Evolutionary conservation across 2,329 filamentous ascomycete species (phyloP).

Genomic region (Sclerotinia glacialis): DNA sequence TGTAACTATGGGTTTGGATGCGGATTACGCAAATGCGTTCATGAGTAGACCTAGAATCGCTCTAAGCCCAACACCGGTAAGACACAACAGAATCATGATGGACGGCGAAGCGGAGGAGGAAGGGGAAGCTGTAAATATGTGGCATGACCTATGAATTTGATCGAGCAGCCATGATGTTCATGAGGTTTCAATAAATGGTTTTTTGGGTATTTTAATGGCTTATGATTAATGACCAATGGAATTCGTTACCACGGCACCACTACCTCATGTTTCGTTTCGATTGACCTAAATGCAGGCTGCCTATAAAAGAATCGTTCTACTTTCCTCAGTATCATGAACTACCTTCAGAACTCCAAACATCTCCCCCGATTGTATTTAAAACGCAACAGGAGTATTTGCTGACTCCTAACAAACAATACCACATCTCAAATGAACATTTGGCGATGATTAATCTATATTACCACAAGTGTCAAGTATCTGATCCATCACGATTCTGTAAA

Average conservation of each 20-base stretch:
- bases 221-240: conserved; percentile 6
- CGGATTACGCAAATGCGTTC: conserved; percentile 80
- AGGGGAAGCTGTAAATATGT: conserved; percentile 3
- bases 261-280: neutral
- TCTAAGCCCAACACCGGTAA: conserved; percentile 57
- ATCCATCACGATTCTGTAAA: too few relatives aligned
- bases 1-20: conserved; percentile 54
- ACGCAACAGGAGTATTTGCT: too few relatives aligned
- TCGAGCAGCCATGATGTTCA: neutral
- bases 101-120: neutral
- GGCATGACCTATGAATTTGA: conserved; percentile 6
- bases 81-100: neutral
- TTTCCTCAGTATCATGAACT: too few relatives aligned
- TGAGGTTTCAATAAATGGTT: neutral
- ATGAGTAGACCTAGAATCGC: conserved; percentile 78
- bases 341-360: too few relatives aligned
- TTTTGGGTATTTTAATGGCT: neutral
- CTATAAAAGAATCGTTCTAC: too few relatives aligned
- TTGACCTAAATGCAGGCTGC: too few relatives aligned
- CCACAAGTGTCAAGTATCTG: too few relatives aligned
- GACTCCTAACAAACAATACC: too few relatives aligned
- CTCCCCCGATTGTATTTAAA: too few relatives aligned
- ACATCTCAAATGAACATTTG: neutral
- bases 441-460: neutral
- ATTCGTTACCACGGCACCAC: neutral